These are phyloP conservation scores for Jackrogersella minutella DNA, from an alignment of 495 filamentous ascomycete species.

Conservation along the genomic window DNA sequence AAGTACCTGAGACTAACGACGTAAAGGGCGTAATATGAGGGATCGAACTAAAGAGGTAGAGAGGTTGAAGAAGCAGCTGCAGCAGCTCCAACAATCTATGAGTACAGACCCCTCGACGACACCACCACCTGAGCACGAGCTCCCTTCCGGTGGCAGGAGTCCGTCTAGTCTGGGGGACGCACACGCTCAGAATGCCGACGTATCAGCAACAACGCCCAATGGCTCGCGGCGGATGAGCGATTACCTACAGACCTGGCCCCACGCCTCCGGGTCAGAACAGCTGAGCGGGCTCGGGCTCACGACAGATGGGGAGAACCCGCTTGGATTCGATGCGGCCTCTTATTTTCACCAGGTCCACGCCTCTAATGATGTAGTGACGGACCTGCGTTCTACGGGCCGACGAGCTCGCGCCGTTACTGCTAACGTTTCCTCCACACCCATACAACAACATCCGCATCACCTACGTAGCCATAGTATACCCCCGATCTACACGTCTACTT, in stretches of 20 bases:
- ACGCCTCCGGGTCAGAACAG: constrained; percentile 35
- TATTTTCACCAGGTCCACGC: constrained; percentile 38
- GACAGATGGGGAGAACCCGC: constrained; percentile 37
- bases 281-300: constrained; percentile 38
- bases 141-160: constrained; percentile 40
- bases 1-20: constrained; percentile 15
- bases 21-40: constrained; percentile 45
- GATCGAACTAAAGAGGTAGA: constrained; percentile 47
- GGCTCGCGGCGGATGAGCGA: constrained; percentile 38
- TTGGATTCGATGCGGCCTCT: constrained; percentile 37
- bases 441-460: constrained; percentile 37
- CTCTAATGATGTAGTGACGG: constrained; percentile 41
- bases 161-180: constrained; percentile 38
- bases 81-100: constrained; percentile 42
- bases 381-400: constrained; percentile 33
- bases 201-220: constrained; percentile 34
- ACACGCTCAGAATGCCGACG: constrained; percentile 34
- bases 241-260: constrained; percentile 42
- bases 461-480: constrained; percentile 45
- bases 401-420: constrained; percentile 40
- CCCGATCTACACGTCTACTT: constrained; percentile 33
- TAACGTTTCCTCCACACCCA: constrained; percentile 25
- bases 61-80: constrained; percentile 45
- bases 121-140: constrained; percentile 44
- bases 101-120: constrained; percentile 39